Conservation (phyloP, 257 asterid species). For the Vinca minor region DNA sequence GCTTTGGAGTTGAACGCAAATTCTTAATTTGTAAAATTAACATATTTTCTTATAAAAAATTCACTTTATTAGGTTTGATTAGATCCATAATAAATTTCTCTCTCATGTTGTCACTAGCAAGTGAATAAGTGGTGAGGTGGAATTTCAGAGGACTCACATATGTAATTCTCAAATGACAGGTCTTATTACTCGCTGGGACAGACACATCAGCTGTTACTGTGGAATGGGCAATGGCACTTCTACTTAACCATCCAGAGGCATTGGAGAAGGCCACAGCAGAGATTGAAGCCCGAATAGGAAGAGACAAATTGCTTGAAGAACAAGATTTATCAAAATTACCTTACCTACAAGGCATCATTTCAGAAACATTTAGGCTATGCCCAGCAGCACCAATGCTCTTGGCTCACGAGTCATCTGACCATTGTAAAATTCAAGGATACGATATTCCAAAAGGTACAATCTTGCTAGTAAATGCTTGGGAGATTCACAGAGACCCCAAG, state of each 20-base stretch:
- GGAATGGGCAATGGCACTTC: slow-evolving; percentile 15
- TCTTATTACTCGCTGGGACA: slow-evolving; percentile 8
- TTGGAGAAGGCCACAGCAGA: slow-evolving; percentile 13
- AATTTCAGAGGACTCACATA: no score
- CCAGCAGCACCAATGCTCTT: no score
- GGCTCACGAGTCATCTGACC: no score
- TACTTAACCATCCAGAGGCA: slow-evolving; percentile 21
- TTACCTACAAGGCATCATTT: slow-evolving; percentile 12
- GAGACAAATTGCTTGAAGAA: slow-evolving; percentile 12
- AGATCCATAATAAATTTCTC: no score
- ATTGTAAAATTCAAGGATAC: no score
- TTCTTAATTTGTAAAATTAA: no score
- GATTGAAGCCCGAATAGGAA: slow-evolving; percentile 10
- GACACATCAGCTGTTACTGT: slow-evolving; percentile 11
- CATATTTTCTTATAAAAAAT: no score
- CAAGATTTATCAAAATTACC: slow-evolving; percentile 18
- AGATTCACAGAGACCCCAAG: slow-evolving; percentile 18
- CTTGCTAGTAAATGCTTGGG: slow-evolving; percentile 21
- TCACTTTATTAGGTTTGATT: no score
- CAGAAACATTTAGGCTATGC: no score
- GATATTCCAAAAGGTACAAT: slow-evolving; percentile 16
- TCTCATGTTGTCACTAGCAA: no score
- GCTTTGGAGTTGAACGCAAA: no score
- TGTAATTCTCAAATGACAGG: not conserved
- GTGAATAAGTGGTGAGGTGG: no score